Evolutionary conservation across 768 basidiomycete species (phyloP).

Genomic region (Agaricus blazei): DNA sequence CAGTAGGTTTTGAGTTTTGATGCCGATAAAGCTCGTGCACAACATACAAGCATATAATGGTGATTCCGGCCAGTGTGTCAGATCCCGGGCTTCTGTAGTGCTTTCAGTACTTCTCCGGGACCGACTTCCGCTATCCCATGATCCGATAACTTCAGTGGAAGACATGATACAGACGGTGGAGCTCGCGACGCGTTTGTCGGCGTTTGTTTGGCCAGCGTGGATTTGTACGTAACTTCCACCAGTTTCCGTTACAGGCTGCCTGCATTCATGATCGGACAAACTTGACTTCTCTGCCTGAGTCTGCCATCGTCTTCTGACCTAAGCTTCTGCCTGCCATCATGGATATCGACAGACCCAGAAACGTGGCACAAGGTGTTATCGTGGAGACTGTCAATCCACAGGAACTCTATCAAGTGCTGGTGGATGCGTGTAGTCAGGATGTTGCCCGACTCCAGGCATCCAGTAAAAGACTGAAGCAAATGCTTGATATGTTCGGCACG

Average conservation of each 20-base stretch:
- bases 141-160: no score
- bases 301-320: background rate
- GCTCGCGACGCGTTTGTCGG: constrained; percentile 6
- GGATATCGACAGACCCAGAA: constrained; percentile 20
- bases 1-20: background rate
- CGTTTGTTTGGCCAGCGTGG: background rate
- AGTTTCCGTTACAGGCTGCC: background rate
- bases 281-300: background rate
- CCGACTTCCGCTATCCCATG: background rate
- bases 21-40: no score
- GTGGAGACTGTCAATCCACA: constrained; percentile 47
- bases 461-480: constrained; percentile 57
- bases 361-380: constrained; percentile 24
- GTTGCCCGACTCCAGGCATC: constrained; percentile 47
- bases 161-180: no score
- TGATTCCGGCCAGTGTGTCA: constrained; percentile 14
- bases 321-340: constrained; percentile 13
- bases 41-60: no score
- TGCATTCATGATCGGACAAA: background rate
- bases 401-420: constrained; percentile 64
- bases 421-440: constrained; percentile 70
- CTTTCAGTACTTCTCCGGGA: background rate
- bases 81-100: constrained; percentile 15
- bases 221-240: background rate
- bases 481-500: constrained; percentile 66